Percentiles rank a stretch among this genome's conserved stretches.
phyloP scores from a whole-genome alignment of 2,329 filamentous ascomycete species.

The Claviceps africana region DNA sequence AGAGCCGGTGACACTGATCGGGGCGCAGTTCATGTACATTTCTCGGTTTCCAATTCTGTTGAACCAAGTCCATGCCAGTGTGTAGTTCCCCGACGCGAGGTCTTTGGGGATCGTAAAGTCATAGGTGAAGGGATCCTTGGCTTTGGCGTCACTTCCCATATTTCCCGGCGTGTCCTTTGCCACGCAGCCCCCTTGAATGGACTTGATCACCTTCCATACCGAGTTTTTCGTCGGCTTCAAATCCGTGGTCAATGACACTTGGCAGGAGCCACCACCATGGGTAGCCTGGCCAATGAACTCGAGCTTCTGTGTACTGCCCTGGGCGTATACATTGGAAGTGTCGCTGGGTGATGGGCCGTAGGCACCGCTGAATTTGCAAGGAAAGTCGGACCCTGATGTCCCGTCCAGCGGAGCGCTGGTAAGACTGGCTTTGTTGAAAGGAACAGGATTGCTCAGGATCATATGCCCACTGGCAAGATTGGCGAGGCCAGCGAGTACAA shows the following conservation, averaged over 20 bases:
- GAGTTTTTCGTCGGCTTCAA: constrained; percentile 48
- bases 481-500: constrained; percentile 42
- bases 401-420: constrained; percentile 50
- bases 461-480: constrained; percentile 59
- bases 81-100: constrained; percentile 62
- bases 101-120: constrained; percentile 57
- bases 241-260: constrained; percentile 75
- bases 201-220: constrained; percentile 80
- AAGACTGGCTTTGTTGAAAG: constrained; percentile 32
- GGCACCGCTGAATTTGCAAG: constrained; percentile 54
- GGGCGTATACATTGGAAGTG: constrained; percentile 42
- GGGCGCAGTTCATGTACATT: constrained; percentile 95
- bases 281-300: constrained; percentile 57
- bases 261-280: constrained; percentile 88
- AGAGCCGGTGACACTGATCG: constrained; percentile 48
- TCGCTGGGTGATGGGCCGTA: constrained; percentile 28
- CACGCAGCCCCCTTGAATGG: constrained; percentile 75
- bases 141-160: constrained; percentile 27
- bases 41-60: constrained; percentile 88
- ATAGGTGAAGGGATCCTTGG: constrained; percentile 42
- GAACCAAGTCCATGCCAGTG: constrained; percentile 87
- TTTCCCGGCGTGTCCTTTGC: constrained; percentile 44
- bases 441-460: constrained; percentile 52
- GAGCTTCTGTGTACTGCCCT: constrained; percentile 31
- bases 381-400: constrained; percentile 52